Evolutionary conservation across 2,329 filamentous ascomycete species (phyloP).

Genomic region (Cercospora zeae-maydis): DNA sequence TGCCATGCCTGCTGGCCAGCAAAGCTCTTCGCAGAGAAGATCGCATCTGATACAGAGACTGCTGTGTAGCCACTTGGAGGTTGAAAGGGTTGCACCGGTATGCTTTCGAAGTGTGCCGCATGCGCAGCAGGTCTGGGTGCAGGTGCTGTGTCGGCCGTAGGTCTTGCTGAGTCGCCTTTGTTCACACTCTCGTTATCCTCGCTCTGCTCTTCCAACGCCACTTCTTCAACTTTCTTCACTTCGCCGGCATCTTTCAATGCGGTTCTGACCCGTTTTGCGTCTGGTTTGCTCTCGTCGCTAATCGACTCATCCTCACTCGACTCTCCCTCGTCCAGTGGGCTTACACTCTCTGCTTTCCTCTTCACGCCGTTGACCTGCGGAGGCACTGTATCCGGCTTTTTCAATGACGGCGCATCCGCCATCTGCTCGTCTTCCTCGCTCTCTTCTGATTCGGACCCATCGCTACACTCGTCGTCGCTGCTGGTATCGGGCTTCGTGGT

Average conservation of each 20-base stretch:
- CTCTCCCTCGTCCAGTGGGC: constrained; percentile 5
- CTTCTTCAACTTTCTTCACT: background rate
- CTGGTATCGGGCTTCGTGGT: constrained; percentile 8
- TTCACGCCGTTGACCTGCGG: constrained; percentile 33
- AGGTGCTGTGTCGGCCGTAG: background rate
- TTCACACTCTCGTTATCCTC: constrained; percentile 14
- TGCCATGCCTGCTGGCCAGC: constrained; percentile 76
- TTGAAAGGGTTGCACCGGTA: constrained; percentile 29
- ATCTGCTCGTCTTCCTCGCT: constrained; percentile 21
- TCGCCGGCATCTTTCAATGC: constrained; percentile 8
- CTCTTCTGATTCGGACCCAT: constrained; percentile 23
- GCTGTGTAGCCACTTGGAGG: constrained; percentile 47
- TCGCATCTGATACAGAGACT: constrained; percentile 46
- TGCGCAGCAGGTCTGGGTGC: background rate
- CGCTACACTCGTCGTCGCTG: constrained; percentile 29
- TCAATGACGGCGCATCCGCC: constrained; percentile 15
- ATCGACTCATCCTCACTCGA: constrained; percentile 15
- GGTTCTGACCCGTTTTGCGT: constrained; percentile 13
- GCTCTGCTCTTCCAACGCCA: constrained; percentile 13
- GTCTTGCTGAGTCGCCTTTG: background rate
- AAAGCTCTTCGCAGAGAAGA: constrained; percentile 52
- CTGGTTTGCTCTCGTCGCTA: constrained; percentile 14
- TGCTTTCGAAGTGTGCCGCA: constrained; percentile 9
- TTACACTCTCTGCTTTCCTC: constrained; percentile 25
- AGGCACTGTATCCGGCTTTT: constrained; percentile 17